phyloP scores from a whole-genome alignment of 805 yeast genomes.

The Metschnikowia amazonensis region DNA sequence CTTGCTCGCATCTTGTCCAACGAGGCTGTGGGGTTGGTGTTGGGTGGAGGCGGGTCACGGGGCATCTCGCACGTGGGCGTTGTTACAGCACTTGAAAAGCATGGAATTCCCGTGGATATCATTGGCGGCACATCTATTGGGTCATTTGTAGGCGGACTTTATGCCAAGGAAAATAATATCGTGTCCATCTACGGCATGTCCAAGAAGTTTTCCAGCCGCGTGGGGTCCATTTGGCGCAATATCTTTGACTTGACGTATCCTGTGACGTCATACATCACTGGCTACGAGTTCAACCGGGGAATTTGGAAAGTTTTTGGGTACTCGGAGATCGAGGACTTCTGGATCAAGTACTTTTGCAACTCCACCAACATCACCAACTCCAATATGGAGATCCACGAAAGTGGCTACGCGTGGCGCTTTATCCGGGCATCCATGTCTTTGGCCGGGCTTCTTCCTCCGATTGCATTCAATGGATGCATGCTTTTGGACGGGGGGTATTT shows the following conservation, averaged over 20 bases:
- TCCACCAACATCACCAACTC: slow-evolving; percentile 95
- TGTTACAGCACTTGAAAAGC: slow-evolving; percentile 83
- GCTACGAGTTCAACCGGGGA: slow-evolving; percentile 95
- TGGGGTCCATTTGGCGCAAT: slow-evolving; percentile 84
- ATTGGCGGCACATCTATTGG: slow-evolving; percentile 98
- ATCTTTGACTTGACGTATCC: slow-evolving; percentile 86
- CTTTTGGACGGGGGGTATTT: slow-evolving; percentile 93
- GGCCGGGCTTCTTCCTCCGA: slow-evolving; percentile 88
- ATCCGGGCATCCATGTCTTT: slow-evolving; percentile 95
- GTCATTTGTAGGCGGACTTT: slow-evolving; percentile 90
- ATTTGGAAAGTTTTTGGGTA: slow-evolving; percentile 97
- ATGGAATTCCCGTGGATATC: slow-evolving; percentile 89
- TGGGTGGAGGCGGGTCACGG: slow-evolving; percentile 98
- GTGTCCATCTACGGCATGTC: slow-evolving; percentile 90
- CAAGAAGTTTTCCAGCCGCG: slow-evolving; percentile 77
- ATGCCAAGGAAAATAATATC: slow-evolving; percentile 86
- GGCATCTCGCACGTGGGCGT: slow-evolving; percentile 92
- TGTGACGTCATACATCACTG: slow-evolving; percentile 90
- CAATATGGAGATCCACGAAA: slow-evolving; percentile 87
- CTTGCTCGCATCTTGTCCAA: slow-evolving; percentile 87
- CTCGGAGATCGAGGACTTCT: slow-evolving; percentile 89
- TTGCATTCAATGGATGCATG: slow-evolving; percentile 89
- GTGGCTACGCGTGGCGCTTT: slow-evolving; percentile 94
- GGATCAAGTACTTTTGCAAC: slow-evolving; percentile 85
- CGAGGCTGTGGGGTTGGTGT: slow-evolving; percentile 87